Conservation (phyloP, 1,284 basidiomycete genomes). For the Melampsora larici-populina region DNA sequence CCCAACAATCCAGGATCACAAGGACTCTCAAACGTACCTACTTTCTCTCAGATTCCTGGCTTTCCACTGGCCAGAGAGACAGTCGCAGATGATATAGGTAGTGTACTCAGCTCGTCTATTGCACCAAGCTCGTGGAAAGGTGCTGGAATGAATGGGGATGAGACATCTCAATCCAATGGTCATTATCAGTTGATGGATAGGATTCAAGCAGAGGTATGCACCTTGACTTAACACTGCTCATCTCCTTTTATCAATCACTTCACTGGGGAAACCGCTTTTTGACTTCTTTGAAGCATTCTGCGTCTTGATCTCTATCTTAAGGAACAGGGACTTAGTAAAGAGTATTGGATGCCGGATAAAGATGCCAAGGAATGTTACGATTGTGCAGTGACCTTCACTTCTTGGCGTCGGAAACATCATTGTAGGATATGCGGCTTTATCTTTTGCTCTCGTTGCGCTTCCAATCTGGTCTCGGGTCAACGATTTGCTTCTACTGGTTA, state of each 20-base stretch:
- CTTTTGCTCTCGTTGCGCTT: slow-evolving; percentile 52
- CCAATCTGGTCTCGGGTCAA: slow-evolving; percentile 52
- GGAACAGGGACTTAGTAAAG: slow-evolving; percentile 66
- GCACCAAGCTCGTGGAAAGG: background rate
- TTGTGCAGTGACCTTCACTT: slow-evolving; percentile 83
- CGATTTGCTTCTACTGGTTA: slow-evolving; percentile 50
- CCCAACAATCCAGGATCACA: background rate
- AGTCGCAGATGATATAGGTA: slow-evolving; percentile 32
- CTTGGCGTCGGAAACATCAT: slow-evolving; percentile 90
- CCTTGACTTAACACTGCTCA: background rate
- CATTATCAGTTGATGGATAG: slow-evolving; percentile 8
- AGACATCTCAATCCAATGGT: slow-evolving; percentile 3
- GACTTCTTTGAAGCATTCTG: background rate
- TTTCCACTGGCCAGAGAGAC: slow-evolving; percentile 36
- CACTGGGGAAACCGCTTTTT: background rate
- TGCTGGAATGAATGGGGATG: background rate
- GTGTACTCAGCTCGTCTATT: slow-evolving; percentile 31
- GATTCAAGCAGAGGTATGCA: slow-evolving; percentile 22
- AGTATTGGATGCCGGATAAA: slow-evolving; percentile 98
- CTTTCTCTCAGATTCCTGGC: slow-evolving; percentile 41
- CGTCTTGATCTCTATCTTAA: slow-evolving; percentile 5
- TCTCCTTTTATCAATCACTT: background rate
- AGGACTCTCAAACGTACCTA: slow-evolving; percentile 24
- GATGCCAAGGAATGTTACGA: slow-evolving; percentile 93
- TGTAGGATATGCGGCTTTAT: slow-evolving; percentile 76